Conservation (phyloP, 768 basidiomycete species). For the Podaxis sp. region DNA sequence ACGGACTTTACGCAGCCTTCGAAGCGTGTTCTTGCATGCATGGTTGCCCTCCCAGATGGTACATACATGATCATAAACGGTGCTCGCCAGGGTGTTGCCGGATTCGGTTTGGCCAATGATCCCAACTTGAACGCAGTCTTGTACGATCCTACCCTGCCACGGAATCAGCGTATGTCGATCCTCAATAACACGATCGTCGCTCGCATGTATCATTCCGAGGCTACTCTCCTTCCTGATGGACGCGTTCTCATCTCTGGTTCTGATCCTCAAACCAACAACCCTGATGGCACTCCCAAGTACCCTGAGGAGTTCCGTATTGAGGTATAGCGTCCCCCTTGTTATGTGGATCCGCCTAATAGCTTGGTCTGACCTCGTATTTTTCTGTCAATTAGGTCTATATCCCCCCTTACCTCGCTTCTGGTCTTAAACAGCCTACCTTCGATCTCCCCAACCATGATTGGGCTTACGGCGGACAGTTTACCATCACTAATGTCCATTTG, state of each 20-base stretch:
- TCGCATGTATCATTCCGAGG: conserved; percentile 77
- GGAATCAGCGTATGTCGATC: conserved; percentile 64
- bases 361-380: neutral
- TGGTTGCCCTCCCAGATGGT: conserved; percentile 71
- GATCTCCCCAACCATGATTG: conserved; percentile 62
- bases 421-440: conserved; percentile 61
- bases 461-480: conserved; percentile 53
- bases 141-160: conserved; percentile 64
- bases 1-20: conserved; percentile 51
- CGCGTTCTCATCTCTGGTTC: conserved; percentile 77
- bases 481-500: conserved; percentile 48
- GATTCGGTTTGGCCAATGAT: conserved; percentile 67
- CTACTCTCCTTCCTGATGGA: conserved; percentile 72
- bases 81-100: conserved; percentile 66
- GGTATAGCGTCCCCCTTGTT: conserved; percentile 22
- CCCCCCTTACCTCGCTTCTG: conserved; percentile 79
- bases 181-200: conserved; percentile 68
- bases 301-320: conserved; percentile 77
- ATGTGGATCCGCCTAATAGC: neutral
- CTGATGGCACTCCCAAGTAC: conserved; percentile 44
- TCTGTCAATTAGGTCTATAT: conserved; percentile 61
- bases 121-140: conserved; percentile 67
- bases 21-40: conserved; percentile 74
- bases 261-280: conserved; percentile 57
- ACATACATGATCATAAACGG: conserved; percentile 79